phyloP scores from a whole-genome alignment of 192 early-diverging fungal species.

The Coemansia sp. region DNA sequence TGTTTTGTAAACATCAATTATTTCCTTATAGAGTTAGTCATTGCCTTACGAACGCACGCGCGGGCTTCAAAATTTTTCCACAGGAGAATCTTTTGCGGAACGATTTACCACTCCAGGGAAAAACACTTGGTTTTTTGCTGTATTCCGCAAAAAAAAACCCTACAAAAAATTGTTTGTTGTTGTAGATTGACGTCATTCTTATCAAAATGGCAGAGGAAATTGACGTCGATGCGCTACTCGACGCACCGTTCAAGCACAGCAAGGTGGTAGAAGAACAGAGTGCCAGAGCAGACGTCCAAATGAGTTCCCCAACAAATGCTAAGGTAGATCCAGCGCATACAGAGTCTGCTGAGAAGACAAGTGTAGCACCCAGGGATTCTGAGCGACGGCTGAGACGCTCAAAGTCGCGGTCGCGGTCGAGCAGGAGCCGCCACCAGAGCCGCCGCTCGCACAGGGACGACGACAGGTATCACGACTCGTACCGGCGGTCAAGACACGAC shows the following conservation, averaged over 20 bases:
- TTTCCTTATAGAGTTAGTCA: too few relatives aligned
- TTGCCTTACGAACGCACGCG: too few relatives aligned
- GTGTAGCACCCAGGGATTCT: slow-evolving; percentile 16
- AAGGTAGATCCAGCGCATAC: slow-evolving; percentile 16
- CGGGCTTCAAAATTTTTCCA: too few relatives aligned
- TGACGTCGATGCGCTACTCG: slow-evolving; percentile 32
- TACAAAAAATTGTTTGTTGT: too few relatives aligned
- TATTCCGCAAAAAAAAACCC: too few relatives aligned
- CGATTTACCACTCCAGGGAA: too few relatives aligned
- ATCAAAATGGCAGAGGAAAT: slow-evolving; percentile 28
- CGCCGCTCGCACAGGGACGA: slow-evolving; percentile 16
- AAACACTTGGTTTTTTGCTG: too few relatives aligned
- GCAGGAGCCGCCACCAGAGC: too few relatives aligned
- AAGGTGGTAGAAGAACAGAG: slow-evolving; percentile 23
- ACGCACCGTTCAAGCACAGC: slow-evolving; percentile 33
- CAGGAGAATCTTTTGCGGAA: too few relatives aligned
- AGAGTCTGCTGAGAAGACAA: slow-evolving; percentile 3
- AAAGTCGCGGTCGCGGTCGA: slow-evolving; percentile 8
- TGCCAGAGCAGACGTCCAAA: background rate
- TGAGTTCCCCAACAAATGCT: slow-evolving; percentile 12
- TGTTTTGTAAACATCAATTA: too few relatives aligned
- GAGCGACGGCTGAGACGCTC: background rate
- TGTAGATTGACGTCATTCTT: too few relatives aligned
- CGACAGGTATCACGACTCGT: slow-evolving; percentile 14
- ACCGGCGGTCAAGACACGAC: slow-evolving; percentile 4